phyloP scores from a whole-genome alignment of 2,329 filamentous ascomycete genomes.

The Plectosphaerella plurivora region DNA sequence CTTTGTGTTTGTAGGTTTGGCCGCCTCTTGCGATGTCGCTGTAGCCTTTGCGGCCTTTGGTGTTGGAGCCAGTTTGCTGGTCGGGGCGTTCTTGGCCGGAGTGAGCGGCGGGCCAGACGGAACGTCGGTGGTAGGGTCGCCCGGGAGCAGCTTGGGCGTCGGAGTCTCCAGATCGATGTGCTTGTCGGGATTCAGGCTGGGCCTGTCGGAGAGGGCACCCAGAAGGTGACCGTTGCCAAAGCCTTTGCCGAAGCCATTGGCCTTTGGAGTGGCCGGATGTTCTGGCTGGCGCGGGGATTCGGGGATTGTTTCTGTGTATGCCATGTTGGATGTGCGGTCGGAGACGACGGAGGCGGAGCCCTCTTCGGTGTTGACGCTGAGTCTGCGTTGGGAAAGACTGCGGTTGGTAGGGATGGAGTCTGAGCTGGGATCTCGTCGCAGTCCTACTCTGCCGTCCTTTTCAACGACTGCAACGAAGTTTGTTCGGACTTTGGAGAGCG shows the following conservation, averaged over 20 bases:
- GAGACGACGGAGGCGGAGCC: slow-evolving; percentile 13
- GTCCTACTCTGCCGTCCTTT: slow-evolving; percentile 54
- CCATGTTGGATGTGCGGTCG: slow-evolving; percentile 14
- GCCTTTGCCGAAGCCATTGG: slow-evolving; percentile 10
- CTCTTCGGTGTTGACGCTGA: slow-evolving; percentile 33
- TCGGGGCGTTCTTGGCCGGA: slow-evolving; percentile 4
- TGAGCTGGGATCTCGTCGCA: slow-evolving; percentile 39
- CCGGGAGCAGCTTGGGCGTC: slow-evolving; percentile 22
- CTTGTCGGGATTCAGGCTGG: slow-evolving; percentile 35
- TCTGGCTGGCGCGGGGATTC: slow-evolving; percentile 32
- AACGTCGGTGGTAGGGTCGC: slow-evolving; percentile 17
- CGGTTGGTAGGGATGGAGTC: slow-evolving; percentile 30
- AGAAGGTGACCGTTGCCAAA: slow-evolving; percentile 14
- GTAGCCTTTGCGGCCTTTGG: slow-evolving; percentile 15
- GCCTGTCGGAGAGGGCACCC: slow-evolving; percentile 24
- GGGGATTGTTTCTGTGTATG: slow-evolving; percentile 32
- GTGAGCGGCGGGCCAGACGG: slow-evolving; percentile 1
- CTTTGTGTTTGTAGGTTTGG: slow-evolving; percentile 13
- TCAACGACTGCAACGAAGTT: slow-evolving; percentile 70
- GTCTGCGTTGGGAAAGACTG: slow-evolving; percentile 28
- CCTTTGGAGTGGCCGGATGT: background rate
- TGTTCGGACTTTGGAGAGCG: slow-evolving; percentile 70
- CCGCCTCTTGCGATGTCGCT: background rate
- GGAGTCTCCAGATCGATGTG: slow-evolving; percentile 31
- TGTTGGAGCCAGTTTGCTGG: slow-evolving; percentile 15